A percentile compares a stretch with the other conserved stretches of the same genome.
Evolutionary conservation across 2,329 filamentous ascomycete genomes (phyloP).

Genomic region (Arachnopeziza araneosa): DNA sequence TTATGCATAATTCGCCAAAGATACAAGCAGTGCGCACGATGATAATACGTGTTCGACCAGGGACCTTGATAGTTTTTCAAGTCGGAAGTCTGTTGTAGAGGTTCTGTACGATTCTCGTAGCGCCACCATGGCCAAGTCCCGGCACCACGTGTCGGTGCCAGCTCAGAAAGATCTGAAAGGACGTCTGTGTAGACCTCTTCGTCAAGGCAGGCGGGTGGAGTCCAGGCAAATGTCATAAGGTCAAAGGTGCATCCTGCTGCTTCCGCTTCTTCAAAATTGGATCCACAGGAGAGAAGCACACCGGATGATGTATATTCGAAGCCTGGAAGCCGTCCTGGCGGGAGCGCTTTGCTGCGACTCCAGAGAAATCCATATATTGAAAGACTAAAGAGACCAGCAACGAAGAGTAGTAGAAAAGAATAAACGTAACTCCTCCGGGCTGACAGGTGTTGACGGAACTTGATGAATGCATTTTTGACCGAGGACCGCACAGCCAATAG

Average conservation of each 20-base stretch:
- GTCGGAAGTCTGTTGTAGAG: background rate
- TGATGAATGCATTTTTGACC: background rate
- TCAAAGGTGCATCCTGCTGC: conserved; percentile 2
- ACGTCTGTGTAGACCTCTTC: background rate
- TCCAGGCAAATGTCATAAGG: conserved; percentile 4
- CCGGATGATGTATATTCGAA: conserved; percentile 1
- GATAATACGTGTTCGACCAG: background rate
- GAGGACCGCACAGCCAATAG: background rate
- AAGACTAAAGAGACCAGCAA: too few relatives aligned
- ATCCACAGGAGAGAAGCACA: background rate
- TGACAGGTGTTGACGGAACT: background rate
- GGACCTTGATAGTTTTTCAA: background rate
- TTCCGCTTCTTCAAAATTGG: conserved; percentile 2
- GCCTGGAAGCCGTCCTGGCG: conserved; percentile 1
- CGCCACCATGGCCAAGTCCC: conserved; percentile 5
- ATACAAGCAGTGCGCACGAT: background rate
- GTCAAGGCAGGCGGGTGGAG: conserved; percentile 1
- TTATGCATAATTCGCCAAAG: background rate
- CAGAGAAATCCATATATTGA: too few relatives aligned
- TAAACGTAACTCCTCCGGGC: background rate
- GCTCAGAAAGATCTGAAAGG: background rate
- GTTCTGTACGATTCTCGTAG: conserved; percentile 1
- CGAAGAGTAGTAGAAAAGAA: too few relatives aligned
- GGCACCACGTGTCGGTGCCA: conserved; percentile 1
- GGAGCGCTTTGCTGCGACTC: too few relatives aligned